Evolutionary conservation across 139 green algal genomes (phyloP).

Genomic region (Pseudopediastrum boryanum): DNA sequence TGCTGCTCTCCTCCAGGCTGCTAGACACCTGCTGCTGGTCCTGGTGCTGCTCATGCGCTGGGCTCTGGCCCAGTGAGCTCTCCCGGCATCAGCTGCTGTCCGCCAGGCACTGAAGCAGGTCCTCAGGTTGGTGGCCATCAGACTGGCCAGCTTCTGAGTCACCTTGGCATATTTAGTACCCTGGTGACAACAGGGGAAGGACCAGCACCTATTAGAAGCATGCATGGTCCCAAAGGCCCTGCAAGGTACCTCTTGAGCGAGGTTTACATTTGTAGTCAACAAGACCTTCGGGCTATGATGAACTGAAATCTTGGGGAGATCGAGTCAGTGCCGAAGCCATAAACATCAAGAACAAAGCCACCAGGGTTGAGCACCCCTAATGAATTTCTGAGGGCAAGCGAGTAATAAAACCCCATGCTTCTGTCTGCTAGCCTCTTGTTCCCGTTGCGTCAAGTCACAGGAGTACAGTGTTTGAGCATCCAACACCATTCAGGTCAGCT

Average conservation of each 20-base stretch:
- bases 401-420: no score
- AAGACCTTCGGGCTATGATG: background rate
- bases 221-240: no score
- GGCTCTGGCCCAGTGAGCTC: constrained; percentile 4
- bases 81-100: background rate
- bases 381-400: no score
- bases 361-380: no score
- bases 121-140: constrained; percentile 25
- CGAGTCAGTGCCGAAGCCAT: background rate
- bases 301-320: background rate
- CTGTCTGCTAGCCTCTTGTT: no score
- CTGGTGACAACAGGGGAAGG: background rate
- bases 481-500: no score
- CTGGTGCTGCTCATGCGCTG: background rate
- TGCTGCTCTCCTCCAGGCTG: constrained; percentile 7
- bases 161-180: constrained; percentile 28
- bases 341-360: background rate
- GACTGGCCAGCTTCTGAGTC: constrained; percentile 21
- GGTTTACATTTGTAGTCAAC: background rate
- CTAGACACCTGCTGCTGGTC: background rate
- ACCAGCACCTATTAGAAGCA: no score
- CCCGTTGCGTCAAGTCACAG: no score
- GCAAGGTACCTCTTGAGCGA: background rate
- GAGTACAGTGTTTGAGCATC: no score
- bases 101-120: constrained; percentile 32